Evolutionary conservation across 1,284 basidiomycete genomes (phyloP).

Genomic region (Sporisorium graminicola): DNA sequence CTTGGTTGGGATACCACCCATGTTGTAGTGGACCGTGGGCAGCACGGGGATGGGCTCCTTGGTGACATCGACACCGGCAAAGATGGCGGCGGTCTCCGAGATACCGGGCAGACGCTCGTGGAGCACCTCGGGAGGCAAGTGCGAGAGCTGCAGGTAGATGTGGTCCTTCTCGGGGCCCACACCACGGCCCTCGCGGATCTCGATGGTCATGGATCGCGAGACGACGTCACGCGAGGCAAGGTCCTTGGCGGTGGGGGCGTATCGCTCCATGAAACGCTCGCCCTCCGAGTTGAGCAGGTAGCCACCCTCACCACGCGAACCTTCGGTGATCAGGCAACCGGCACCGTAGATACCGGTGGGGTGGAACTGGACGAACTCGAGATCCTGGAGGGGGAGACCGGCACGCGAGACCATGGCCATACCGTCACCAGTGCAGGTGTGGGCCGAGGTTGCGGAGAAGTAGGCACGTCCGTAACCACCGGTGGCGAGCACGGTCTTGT

Average conservation of each 20-base stretch:
- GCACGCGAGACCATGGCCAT: slow-evolving; percentile 99
- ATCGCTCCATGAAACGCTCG: slow-evolving; percentile 99
- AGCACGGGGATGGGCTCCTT: slow-evolving; percentile 87
- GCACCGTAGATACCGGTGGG: slow-evolving; percentile 99
- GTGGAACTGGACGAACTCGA: slow-evolving; percentile 99
- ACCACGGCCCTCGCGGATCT: slow-evolving; percentile 98
- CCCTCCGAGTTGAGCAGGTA: slow-evolving; percentile 98
- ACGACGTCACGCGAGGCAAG: slow-evolving; percentile 99
- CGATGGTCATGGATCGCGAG: slow-evolving; percentile 98
- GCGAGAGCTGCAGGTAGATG: slow-evolving; percentile 95
- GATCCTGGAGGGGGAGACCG: slow-evolving; percentile 94
- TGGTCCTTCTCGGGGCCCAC: slow-evolving; percentile 99
- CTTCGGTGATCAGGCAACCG: slow-evolving; percentile 98
- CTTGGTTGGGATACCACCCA: slow-evolving; percentile 99
- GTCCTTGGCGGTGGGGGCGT: slow-evolving; percentile 99
- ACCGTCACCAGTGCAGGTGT: slow-evolving; percentile 98
- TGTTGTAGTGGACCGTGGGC: slow-evolving; percentile 71
- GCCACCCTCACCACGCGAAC: slow-evolving; percentile 98
- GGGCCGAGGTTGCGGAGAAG: slow-evolving; percentile 98
- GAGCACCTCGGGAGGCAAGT: slow-evolving; percentile 93
- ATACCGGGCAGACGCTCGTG: slow-evolving; percentile 99
- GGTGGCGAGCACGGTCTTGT: slow-evolving; percentile 98
- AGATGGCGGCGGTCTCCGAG: slow-evolving; percentile 99
- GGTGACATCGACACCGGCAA: slow-evolving; percentile 98
- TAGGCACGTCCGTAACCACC: slow-evolving; percentile 98